Evolutionary conservation across 2,329 filamentous ascomycete genomes (phyloP), one percentile per base, ranked within the genome.

Genomic region (Paracoccidioides lutzii): DNA sequence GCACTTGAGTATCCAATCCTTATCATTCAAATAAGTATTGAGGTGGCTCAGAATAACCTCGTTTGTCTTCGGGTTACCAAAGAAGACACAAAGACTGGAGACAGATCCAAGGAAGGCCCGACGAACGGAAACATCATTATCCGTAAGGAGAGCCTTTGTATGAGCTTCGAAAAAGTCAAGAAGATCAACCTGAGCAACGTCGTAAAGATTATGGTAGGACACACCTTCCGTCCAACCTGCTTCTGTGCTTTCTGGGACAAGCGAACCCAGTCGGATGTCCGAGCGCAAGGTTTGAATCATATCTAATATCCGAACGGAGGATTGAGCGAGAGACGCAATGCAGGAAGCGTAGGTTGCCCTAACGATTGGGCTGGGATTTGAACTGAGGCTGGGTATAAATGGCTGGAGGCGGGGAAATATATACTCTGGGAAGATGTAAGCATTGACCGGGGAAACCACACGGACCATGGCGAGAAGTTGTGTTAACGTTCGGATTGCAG

Each of bases 11-110:
- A 89, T 89, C 93, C 93, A 98, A 67, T 98, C 90, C 44, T 86
- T 83, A 64, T 97, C 93, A 62, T 98, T 98, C 7, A 98, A 74
- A 64, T 98, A 98, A 0, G 93, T 98, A 66, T 97, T 97, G 33
- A 98, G 76, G 72, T 98, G 93, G 37, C 90, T 95, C 28, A 98
- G 75, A 14, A 98, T 84, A n/a, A 98, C 88, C 66, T 98, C 93
- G 67, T 94, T 96, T 0, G 91, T 87, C 65, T 90, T 86, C n/a
- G 84, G 80, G 58, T 87, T 90, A 3, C 89, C 90, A 62, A 98
- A 97, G 70, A 98, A 97, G 61, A 96, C 83, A 67, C 93, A 98
- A 1, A 98, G 77, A 59, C 90, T 88, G 0, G 90, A 86, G 0
- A 98, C 90, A 6, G 93, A 97, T 7, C 86, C 86, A 46, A 98